Evolutionary conservation across 2,329 filamentous ascomycete genomes (phyloP).

Genomic region (Scytalidium lignicola): DNA sequence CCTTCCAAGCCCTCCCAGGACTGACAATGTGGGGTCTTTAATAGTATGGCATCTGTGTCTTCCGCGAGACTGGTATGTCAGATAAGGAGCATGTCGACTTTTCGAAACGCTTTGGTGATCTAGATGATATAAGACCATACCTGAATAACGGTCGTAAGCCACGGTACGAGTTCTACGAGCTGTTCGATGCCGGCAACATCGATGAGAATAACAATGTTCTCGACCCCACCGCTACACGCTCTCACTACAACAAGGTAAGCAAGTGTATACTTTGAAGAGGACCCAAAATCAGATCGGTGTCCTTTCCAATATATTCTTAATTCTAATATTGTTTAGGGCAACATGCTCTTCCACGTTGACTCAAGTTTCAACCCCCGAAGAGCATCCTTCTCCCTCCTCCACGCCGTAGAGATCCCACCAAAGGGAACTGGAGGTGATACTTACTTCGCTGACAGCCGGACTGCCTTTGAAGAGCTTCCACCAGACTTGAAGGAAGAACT

Average conservation of each 20-base stretch:
- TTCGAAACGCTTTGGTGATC: slow-evolving; percentile 44
- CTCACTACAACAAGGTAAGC: slow-evolving; percentile 15
- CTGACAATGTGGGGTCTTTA: not conserved
- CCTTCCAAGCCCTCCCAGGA: not conserved
- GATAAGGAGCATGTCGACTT: slow-evolving; percentile 48
- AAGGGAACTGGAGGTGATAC: slow-evolving; percentile 40
- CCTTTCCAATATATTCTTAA: too few relatives aligned
- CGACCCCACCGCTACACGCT: slow-evolving; percentile 10
- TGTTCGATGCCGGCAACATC: slow-evolving; percentile 55
- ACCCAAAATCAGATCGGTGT: not conserved
- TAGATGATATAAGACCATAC: slow-evolving; percentile 50
- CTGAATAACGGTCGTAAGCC: slow-evolving; percentile 36
- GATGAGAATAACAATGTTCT: slow-evolving; percentile 36
- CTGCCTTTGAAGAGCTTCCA: slow-evolving; percentile 43
- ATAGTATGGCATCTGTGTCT: slow-evolving; percentile 48
- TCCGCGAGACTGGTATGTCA: slow-evolving; percentile 44
- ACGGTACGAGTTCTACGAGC: slow-evolving; percentile 41
- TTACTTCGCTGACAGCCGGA: slow-evolving; percentile 45
- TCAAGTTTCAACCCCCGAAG: slow-evolving; percentile 48
- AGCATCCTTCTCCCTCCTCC: slow-evolving; percentile 43
- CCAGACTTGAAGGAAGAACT: slow-evolving; percentile 20
- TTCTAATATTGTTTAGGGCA: slow-evolving; percentile 34
- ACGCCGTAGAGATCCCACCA: slow-evolving; percentile 43
- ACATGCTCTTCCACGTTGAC: slow-evolving; percentile 47
- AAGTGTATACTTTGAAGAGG: slow-evolving; percentile 16